Evolutionary conservation across 768 basidiomycete species (phyloP).

Genomic region (Collybia mongolica): DNA sequence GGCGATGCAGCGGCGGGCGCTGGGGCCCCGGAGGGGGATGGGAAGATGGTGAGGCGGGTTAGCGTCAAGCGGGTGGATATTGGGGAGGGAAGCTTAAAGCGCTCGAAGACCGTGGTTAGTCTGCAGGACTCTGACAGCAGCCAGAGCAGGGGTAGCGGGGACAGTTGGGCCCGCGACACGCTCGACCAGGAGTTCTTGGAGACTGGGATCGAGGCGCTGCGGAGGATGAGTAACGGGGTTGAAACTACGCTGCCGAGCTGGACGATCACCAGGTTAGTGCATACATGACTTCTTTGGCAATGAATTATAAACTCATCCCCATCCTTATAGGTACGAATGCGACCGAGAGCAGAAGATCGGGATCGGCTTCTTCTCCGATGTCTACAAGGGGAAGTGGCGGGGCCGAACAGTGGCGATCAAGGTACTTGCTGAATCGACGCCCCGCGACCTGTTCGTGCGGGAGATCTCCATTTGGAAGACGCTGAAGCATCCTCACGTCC

Average conservation of each 20-base stretch:
- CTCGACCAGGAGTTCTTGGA: slow-evolving; percentile 73
- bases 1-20: not conserved
- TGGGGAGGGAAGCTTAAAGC: not conserved
- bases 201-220: slow-evolving; percentile 67
- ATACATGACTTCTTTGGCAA: not conserved
- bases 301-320: not conserved
- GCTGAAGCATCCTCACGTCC: slow-evolving; percentile 66
- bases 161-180: slow-evolving; percentile 33
- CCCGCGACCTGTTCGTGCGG: slow-evolving; percentile 61
- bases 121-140: slow-evolving; percentile 3
- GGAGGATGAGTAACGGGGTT: slow-evolving; percentile 51
- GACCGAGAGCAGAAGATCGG: slow-evolving; percentile 70
- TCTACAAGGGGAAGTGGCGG: slow-evolving; percentile 77
- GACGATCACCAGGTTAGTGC: slow-evolving; percentile 68
- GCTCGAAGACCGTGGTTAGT: slow-evolving; percentile 8
- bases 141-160: not conserved
- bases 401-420: slow-evolving; percentile 69
- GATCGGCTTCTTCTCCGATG: slow-evolving; percentile 73
- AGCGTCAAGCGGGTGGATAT: slow-evolving; percentile 4
- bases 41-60: slow-evolving; percentile 8
- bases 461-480: slow-evolving; percentile 74
- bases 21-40: not conserved
- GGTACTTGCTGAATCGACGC: slow-evolving; percentile 61
- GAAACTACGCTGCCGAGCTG: slow-evolving; percentile 56
- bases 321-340: slow-evolving; percentile 59